phyloP scores from a whole-genome alignment of 1,139 yeast genomes.

The Starmera stellimalicola region DNA sequence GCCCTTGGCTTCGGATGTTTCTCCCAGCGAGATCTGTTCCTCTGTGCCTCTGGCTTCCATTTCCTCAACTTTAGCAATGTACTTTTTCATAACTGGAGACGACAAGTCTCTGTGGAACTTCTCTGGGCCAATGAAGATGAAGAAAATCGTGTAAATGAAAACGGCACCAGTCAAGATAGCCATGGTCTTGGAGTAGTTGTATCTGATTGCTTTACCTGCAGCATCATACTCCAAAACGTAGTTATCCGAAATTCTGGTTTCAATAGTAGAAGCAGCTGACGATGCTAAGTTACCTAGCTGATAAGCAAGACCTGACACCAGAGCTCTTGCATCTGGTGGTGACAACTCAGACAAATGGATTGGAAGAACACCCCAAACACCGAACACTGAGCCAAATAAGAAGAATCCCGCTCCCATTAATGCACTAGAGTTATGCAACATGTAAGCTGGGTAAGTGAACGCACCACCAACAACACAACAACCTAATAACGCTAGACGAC shows the following conservation, averaged over 20 bases:
- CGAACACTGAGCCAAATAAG: slow-evolving; percentile 45
- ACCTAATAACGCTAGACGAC: slow-evolving; percentile 33
- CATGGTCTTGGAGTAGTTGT: slow-evolving; percentile 41
- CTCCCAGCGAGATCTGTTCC: not conserved
- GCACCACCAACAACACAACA: slow-evolving; percentile 41
- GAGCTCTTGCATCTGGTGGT: slow-evolving; percentile 44
- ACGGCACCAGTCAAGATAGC: slow-evolving; percentile 53
- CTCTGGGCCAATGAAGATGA: slow-evolving; percentile 45
- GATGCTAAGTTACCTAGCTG: slow-evolving; percentile 53
- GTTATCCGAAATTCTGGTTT: slow-evolving; percentile 39
- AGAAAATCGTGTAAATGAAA: slow-evolving; percentile 35
- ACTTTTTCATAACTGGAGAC: slow-evolving; percentile 20
- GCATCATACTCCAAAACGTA: slow-evolving; percentile 30
- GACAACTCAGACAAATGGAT: slow-evolving; percentile 47
- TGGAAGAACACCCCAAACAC: slow-evolving; percentile 50
- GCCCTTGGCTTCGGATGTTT: too few relatives aligned
- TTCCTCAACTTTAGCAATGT: slow-evolving; percentile 13
- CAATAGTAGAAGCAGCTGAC: slow-evolving; percentile 55
- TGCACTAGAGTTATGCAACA: slow-evolving; percentile 26
- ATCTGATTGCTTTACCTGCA: slow-evolving; percentile 16
- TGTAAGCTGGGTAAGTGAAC: slow-evolving; percentile 44
- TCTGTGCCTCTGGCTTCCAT: not conserved
- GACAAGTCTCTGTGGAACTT: slow-evolving; percentile 26
- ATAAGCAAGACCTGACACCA: slow-evolving; percentile 44
- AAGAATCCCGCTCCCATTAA: slow-evolving; percentile 41